A percentile compares a stretch with the other conserved stretches of the same genome.
phyloP scores from a whole-genome alignment of 768 basidiomycete species.

The Kwoniella mangroviensis region DNA sequence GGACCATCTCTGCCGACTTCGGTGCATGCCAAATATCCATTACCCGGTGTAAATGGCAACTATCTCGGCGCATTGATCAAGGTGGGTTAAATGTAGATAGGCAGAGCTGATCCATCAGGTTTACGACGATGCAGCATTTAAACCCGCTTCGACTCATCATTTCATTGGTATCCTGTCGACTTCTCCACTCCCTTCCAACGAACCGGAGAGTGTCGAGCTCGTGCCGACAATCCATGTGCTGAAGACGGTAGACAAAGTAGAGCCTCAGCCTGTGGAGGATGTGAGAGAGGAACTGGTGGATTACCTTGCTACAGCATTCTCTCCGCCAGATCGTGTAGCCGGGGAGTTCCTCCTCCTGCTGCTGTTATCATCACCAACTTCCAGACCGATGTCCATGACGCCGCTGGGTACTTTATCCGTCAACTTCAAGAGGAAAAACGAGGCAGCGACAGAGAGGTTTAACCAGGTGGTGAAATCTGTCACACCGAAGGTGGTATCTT shows the following conservation, averaged over 20 bases:
- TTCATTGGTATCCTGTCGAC: constrained; percentile 52
- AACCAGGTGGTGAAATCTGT: constrained; percentile 22
- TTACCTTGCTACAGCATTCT: constrained; percentile 41
- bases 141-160: constrained; percentile 46
- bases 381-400: constrained; percentile 33
- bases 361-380: constrained; percentile 44
- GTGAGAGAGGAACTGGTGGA: constrained; percentile 37
- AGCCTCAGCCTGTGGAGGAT: background rate
- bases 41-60: constrained; percentile 27
- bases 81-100: constrained; percentile 20
- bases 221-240: constrained; percentile 54
- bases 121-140: constrained; percentile 49
- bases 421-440: constrained; percentile 37
- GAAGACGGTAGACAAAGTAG: background rate
- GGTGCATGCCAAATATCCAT: constrained; percentile 47
- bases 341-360: constrained; percentile 46
- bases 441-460: constrained; percentile 10
- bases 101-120: constrained; percentile 31
- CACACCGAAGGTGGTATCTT: constrained; percentile 31
- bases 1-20: constrained; percentile 18
- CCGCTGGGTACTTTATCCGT: constrained; percentile 53
- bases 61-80: constrained; percentile 56
- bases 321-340: constrained; percentile 39
- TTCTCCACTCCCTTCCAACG: constrained; percentile 45
- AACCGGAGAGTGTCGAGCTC: constrained; percentile 18